These are phyloP conservation scores for Penicillium hesseltinei DNA, from an alignment of 2,329 filamentous ascomycete species.

Conservation along the genomic window DNA sequence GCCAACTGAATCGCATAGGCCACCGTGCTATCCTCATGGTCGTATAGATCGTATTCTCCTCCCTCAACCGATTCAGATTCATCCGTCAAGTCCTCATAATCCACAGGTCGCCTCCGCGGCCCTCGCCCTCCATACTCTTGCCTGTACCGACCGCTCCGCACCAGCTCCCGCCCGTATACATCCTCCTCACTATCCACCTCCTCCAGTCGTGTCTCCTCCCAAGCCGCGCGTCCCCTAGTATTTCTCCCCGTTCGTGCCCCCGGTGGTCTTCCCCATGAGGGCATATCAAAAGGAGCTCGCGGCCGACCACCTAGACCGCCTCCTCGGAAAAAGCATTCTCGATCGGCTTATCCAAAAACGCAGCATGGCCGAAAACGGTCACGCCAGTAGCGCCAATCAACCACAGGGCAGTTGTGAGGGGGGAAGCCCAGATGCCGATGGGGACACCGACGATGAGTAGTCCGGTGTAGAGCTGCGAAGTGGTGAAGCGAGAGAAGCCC, in stretches of 20 bases:
- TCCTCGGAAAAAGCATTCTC: constrained; percentile 99
- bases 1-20: constrained; percentile 53
- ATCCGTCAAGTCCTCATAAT: constrained; percentile 50
- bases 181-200: constrained; percentile 44
- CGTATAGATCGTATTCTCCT: constrained; percentile 53
- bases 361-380: constrained; percentile 89
- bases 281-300: constrained; percentile 91
- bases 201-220: constrained; percentile 47
- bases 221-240: constrained; percentile 56
- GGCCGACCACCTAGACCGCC: constrained; percentile 99
- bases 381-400: constrained; percentile 93
- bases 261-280: constrained; percentile 99
- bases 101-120: constrained; percentile 35
- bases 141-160: constrained; percentile 30
- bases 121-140: constrained; percentile 35
- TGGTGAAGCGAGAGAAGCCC: constrained; percentile 76
- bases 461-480: constrained; percentile 90
- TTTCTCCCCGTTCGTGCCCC: constrained; percentile 71
- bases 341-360: constrained; percentile 97
- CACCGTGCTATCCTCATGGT: constrained; percentile 49
- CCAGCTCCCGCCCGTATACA: constrained; percentile 32
- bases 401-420: constrained; percentile 85
- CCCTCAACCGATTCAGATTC: constrained; percentile 47
- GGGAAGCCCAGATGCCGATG: constrained; percentile 79
- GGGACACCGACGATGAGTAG: constrained; percentile 81